Percentiles rank a stretch among this genome's conserved stretches.
Conservation (phyloP, 106 monocot species). For the Triglochin maritima region DNA sequence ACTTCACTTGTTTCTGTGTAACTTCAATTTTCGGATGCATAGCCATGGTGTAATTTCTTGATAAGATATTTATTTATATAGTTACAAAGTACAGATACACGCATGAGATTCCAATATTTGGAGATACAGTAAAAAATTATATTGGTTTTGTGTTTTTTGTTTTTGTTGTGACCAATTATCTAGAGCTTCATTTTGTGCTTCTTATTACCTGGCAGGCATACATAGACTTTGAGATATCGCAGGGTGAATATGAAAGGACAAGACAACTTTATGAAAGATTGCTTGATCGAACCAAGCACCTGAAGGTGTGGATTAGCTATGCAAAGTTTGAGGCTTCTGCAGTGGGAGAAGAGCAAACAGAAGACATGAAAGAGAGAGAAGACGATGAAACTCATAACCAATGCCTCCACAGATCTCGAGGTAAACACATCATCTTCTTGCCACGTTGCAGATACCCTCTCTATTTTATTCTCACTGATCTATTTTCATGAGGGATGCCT, state of each 20-base stretch:
- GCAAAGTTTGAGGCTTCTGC: constrained; percentile 86
- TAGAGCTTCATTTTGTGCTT: no score
- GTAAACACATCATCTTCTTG: constrained; percentile 23
- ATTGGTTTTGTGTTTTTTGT: no score
- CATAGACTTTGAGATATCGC: constrained; percentile 85
- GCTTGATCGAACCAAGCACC: constrained; percentile 79
- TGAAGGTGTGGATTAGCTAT: constrained; percentile 94
- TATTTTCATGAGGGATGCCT: no score
- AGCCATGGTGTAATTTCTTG: no score
- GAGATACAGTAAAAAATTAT: no score
- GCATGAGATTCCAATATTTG: no score
- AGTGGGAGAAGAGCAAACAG: constrained; percentile 22
- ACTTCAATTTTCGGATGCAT: no score
- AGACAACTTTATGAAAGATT: constrained; percentile 77
- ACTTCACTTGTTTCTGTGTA: not conserved
- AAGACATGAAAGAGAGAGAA: constrained; percentile 7
- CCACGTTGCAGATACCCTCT: no score
- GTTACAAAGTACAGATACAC: no score
- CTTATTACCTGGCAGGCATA: constrained; percentile 43
- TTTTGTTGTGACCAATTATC: no score
- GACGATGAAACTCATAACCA: constrained; percentile 15
- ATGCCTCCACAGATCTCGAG: constrained; percentile 39
- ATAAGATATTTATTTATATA: no score
- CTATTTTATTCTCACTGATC: no score
- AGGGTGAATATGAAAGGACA: constrained; percentile 60